Evolutionary conservation across 2,329 filamentous ascomycete genomes (phyloP), one percentile per base, ranked within the genome.

Genomic region (Alternaria ethzedia): DNA sequence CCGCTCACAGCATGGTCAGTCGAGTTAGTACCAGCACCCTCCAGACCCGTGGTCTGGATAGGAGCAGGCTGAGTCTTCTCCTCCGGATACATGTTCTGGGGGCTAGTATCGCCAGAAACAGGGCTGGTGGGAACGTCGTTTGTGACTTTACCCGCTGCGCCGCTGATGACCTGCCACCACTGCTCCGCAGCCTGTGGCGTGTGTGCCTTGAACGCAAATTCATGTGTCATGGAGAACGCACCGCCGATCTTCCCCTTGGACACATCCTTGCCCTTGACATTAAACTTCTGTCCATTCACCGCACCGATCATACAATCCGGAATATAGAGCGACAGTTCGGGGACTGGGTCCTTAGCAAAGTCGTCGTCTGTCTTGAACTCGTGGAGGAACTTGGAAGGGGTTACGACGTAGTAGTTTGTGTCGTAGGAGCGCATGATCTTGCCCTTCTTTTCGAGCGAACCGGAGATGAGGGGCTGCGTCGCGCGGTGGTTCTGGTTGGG

Each of bases 291-390:
- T 57, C 91, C 94, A 69, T 86, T 89, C 28, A 88, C 80, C 21
- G 83, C 86, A 61, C 94, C 93, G 61, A 98, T 87, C 49, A 90
- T 81, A 72, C 95, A 96, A 72, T 99, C 96, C 11, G 96, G 94
- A 1, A 99, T 89, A 80, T 95, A 98, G 70, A 99, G 88, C 13
- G 92, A 96, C 44, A 96, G 84, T 78, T 99, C 95, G 0, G 96
- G 95, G 60, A 87, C 86, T 10, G 93, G 93, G 65, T 97, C 93
- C 73, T 88, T 85, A 61, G 82, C 83, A 75, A 88, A 86, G 73
- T 90, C 86, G 75, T 98, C 95, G 77, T 92, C 91, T 75, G 96
- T 94, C 82, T 97, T 97, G 86, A 97, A 99, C 81, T 97, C 94
- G 83, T 99, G 96, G 62, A 99, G 83, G 82, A 91, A 99, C 75